These are phyloP conservation scores for Trichoderma simmonsii DNA, from an alignment of 2,329 filamentous ascomycete species.

Conservation along the genomic window DNA sequence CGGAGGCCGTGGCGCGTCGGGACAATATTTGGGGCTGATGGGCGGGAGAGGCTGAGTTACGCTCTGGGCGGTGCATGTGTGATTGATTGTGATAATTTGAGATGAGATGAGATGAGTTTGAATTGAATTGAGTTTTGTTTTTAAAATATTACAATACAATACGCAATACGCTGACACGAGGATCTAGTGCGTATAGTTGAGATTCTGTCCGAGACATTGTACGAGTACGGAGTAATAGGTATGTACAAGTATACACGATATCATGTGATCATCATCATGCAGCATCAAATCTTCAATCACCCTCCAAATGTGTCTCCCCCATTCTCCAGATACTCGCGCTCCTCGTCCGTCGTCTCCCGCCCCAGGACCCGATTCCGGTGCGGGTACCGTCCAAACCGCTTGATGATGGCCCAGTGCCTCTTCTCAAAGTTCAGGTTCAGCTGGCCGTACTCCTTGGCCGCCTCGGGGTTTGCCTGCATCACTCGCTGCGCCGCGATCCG, in stretches of 20 bases:
- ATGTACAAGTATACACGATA: not conserved
- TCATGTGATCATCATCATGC: not conserved
- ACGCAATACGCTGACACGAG: not conserved
- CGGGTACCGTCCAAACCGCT: slow-evolving; percentile 57
- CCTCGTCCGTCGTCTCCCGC: slow-evolving; percentile 47
- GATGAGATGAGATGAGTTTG: not conserved
- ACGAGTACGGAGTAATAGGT: not conserved
- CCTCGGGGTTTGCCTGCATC: slow-evolving; percentile 27
- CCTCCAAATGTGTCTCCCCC: slow-evolving; percentile 40
- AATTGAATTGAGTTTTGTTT: not conserved
- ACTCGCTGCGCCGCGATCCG: slow-evolving; percentile 29
- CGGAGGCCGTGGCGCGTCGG: slow-evolving; percentile 10
- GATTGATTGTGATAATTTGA: not conserved
- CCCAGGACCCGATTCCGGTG: slow-evolving; percentile 53
- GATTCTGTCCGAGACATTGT: not conserved
- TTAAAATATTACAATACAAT: not conserved
- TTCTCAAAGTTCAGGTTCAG: slow-evolving; percentile 35
- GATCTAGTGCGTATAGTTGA: not conserved
- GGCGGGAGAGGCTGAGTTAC: not conserved
- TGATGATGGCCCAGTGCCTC: slow-evolving; percentile 49
- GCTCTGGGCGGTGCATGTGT: not conserved
- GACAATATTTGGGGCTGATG: not conserved
- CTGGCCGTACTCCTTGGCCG: slow-evolving; percentile 26
- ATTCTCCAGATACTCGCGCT: slow-evolving; percentile 47
- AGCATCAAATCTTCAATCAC: not conserved